These are phyloP conservation scores for Pascua guehoae DNA, from an alignment of 1,284 basidiomycete species.

Conservation along the genomic window DNA sequence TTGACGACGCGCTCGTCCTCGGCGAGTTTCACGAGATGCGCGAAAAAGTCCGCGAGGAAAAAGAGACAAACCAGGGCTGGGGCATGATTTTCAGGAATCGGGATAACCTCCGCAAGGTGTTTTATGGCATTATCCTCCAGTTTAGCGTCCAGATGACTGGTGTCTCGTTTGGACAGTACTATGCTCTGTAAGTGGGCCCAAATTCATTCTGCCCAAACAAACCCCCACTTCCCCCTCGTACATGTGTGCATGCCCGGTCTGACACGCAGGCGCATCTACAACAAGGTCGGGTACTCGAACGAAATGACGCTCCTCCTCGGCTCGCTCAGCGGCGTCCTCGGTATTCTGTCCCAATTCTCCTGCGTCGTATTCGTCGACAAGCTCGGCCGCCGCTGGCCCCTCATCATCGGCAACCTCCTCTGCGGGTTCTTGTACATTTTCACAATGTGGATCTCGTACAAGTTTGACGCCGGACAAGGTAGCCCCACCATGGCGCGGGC, in stretches of 20 bases:
- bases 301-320: conserved; percentile 6
- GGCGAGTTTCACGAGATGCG: conserved; percentile 45
- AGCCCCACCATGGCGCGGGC: conserved; percentile 1
- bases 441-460: conserved; percentile 3
- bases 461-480: conserved; percentile 1
- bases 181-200: conserved; percentile 23
- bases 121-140: conserved; percentile 51
- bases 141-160: conserved; percentile 55
- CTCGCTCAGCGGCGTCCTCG: not conserved
- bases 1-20: not conserved
- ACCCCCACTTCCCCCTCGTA: not conserved
- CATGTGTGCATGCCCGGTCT: no score
- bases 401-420: conserved; percentile 56
- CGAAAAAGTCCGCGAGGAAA: conserved; percentile 41
- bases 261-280: not conserved
- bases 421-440: conserved; percentile 42
- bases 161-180: conserved; percentile 56
- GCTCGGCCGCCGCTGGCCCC: conserved; percentile 55
- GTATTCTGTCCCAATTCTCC: conserved; percentile 21
- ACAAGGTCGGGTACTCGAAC: conserved; percentile 5
- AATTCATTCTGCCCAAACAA: no score
- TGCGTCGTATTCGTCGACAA: conserved; percentile 54
- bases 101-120: conserved; percentile 43
- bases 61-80: conserved; percentile 40
- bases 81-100: conserved; percentile 11